phyloP scores from a whole-genome alignment of 768 basidiomycete species.

The Pseudohyphozyma bogoriensis region DNA sequence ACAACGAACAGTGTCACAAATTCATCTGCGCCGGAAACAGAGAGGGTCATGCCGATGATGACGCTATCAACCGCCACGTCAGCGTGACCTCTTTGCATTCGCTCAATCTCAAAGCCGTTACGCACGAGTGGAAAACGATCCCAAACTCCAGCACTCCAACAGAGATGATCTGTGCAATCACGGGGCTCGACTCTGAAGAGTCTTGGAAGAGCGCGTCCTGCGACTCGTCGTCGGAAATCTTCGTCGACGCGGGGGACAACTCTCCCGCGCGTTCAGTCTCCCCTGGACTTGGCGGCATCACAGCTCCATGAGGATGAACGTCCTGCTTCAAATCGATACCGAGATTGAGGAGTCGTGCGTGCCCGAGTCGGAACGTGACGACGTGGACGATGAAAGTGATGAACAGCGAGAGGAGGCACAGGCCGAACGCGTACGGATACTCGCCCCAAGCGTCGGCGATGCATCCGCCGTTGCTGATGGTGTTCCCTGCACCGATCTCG shows the following conservation, averaged over 20 bases:
- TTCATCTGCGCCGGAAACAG: constrained; percentile 31
- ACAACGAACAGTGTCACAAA: constrained; percentile 37
- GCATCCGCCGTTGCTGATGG: constrained; percentile 28
- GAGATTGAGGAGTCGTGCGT: constrained; percentile 24
- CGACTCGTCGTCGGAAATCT: neutral
- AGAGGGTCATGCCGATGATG: constrained; percentile 40
- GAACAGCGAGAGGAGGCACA: constrained; percentile 33
- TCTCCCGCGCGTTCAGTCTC: neutral
- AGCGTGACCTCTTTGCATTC: too few species aligned
- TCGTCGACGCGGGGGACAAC: neutral
- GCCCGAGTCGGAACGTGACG: constrained; percentile 31
- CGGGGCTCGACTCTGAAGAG: neutral
- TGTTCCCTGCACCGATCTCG: constrained; percentile 16
- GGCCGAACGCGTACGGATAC: constrained; percentile 34
- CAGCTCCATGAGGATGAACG: neutral
- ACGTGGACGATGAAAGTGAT: constrained; percentile 30
- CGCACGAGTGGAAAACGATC: constrained; percentile 34
- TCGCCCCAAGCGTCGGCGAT: constrained; percentile 33
- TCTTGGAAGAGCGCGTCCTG: neutral
- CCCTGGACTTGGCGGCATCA: neutral
- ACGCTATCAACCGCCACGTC: too few species aligned
- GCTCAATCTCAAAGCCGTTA: too few species aligned
- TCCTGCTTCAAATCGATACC: neutral
- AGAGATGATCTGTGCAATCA: constrained; percentile 10
- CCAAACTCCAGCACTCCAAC: constrained; percentile 36